Evolutionary conservation across 352 stramenopile species (phyloP).

Genomic region (Phytophthora pseudosyringae): DNA sequence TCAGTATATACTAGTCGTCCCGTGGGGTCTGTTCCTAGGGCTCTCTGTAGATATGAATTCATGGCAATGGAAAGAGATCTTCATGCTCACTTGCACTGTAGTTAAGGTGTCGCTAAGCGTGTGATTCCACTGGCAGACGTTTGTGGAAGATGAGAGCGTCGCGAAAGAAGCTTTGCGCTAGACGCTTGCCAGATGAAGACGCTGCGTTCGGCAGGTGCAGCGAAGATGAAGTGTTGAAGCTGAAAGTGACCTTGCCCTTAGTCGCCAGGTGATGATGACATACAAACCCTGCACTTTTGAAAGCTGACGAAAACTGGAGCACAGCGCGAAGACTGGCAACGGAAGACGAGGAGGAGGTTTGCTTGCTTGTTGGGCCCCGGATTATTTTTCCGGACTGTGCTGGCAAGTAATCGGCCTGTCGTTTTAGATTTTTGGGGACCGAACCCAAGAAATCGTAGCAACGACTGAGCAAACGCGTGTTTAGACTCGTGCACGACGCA

Average conservation of each 20-base stretch:
- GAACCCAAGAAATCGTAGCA: background rate
- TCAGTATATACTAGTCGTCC: constrained; percentile 32
- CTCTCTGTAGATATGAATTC: constrained; percentile 36
- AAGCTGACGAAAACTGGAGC: background rate
- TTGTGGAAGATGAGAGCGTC: background rate
- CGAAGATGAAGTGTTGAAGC: no score
- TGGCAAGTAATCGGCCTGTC: constrained; percentile 5
- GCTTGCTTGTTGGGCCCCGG: background rate
- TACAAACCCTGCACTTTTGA: background rate
- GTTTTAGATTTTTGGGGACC: background rate
- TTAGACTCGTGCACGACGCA: background rate
- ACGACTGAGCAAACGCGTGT: background rate
- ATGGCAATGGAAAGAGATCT: constrained; percentile 28
- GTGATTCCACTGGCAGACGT: background rate
- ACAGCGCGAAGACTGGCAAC: background rate
- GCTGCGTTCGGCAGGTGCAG: background rate
- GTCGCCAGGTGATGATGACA: background rate
- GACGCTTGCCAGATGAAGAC: background rate
- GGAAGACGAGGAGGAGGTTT: constrained; percentile 1
- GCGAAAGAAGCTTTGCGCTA: background rate
- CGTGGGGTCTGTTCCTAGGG: constrained; percentile 20
- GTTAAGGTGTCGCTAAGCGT: background rate
- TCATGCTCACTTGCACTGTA: constrained; percentile 8
- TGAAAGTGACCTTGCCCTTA: background rate
- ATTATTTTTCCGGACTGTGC: constrained; percentile 9